Conservation (phyloP, 1,139 yeast genomes). For the Pichia sp. region DNA sequence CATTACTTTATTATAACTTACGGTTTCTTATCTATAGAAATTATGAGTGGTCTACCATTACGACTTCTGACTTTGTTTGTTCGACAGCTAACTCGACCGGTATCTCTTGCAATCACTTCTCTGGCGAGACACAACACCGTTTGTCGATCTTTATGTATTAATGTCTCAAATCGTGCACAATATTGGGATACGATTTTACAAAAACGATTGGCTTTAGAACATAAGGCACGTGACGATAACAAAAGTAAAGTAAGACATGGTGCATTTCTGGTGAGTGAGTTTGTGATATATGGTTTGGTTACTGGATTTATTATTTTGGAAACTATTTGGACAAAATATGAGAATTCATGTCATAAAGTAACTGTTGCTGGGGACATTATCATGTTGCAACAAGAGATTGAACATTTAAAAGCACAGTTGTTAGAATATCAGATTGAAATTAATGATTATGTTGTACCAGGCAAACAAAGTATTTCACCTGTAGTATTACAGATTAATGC, state of each 20-base stretch:
- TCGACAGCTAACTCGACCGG: conserved; percentile 76
- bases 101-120: conserved; percentile 63
- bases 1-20: too few species aligned
- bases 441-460: conserved; percentile 35
- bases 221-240: not conserved
- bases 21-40: not conserved
- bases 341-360: conserved; percentile 57
- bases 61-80: conserved; percentile 71
- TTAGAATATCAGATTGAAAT: conserved; percentile 25
- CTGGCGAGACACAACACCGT: too few species aligned
- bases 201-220: not conserved
- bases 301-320: conserved; percentile 76
- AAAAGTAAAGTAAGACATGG: conserved; percentile 56
- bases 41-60: conserved; percentile 46
- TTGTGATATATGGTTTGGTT: conserved; percentile 71
- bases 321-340: conserved; percentile 59
- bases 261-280: conserved; percentile 71
- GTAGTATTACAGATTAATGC: conserved; percentile 31
- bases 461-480: conserved; percentile 35
- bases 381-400: conserved; percentile 65
- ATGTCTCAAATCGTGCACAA: not conserved
- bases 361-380: conserved; percentile 72
- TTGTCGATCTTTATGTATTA: too few species aligned
- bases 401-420: conserved; percentile 48
- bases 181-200: not conserved